Conservation (phyloP, 371 early-diverging fungal species). For the Chytridium lagenaria region DNA sequence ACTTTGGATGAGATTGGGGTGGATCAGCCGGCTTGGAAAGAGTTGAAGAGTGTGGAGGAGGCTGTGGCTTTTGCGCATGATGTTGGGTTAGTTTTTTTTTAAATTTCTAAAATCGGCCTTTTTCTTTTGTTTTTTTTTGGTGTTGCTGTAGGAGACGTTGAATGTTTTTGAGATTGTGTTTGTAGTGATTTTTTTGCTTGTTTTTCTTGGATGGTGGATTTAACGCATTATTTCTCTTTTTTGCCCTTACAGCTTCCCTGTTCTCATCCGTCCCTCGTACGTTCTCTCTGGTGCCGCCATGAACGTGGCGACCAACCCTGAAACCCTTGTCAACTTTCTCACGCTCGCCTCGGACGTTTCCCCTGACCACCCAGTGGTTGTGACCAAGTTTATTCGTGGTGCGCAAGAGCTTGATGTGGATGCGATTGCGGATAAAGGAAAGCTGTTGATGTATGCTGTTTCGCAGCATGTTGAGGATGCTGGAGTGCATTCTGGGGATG, state of each 20-base stretch:
- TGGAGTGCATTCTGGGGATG: slow-evolving; percentile 97
- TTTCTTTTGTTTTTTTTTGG: no score
- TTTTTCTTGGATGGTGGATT: no score
- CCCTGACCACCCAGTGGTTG: slow-evolving; percentile 90
- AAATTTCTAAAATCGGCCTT: no score
- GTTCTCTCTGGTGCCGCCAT: slow-evolving; percentile 96
- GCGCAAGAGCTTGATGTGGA: slow-evolving; percentile 96
- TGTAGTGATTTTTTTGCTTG: no score
- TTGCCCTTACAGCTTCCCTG: slow-evolving; percentile 84
- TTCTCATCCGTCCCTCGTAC: slow-evolving; percentile 92
- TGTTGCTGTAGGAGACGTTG: no score
- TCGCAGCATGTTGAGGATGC: slow-evolving; percentile 96
- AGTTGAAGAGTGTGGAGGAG: slow-evolving; percentile 78
- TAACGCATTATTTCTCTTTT: no score
- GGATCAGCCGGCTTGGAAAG: slow-evolving; percentile 95
- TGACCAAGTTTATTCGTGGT: slow-evolving; percentile 89
- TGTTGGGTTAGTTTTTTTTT: no score
- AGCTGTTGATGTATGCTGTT: slow-evolving; percentile 82
- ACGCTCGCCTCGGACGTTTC: slow-evolving; percentile 85
- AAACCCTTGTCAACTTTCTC: slow-evolving; percentile 74
- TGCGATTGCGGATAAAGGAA: slow-evolving; percentile 85
- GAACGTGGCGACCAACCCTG: slow-evolving; percentile 85
- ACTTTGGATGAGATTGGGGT: slow-evolving; percentile 88
- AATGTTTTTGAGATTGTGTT: background rate
- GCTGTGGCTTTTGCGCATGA: slow-evolving; percentile 80